Evolutionary conservation across 495 filamentous ascomycete species (phyloP), one percentile per base, ranked within the genome.

Genomic region (Penicillium egyptiacum): DNA sequence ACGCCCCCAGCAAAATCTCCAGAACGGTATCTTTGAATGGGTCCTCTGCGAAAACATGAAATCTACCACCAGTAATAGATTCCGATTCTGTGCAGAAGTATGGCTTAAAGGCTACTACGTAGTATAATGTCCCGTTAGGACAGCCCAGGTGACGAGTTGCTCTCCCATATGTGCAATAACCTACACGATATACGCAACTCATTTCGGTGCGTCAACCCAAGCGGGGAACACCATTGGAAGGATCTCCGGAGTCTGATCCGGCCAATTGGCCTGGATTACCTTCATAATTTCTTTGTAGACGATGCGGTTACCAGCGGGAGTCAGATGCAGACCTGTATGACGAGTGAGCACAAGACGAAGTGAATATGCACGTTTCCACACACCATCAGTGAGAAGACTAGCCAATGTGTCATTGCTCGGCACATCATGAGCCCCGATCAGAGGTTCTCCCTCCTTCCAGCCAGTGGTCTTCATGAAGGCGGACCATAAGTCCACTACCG

Each of bases 401-500:
- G 68, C 62, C 10, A 90, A 71, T n/a, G 65, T 63, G 25, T 76
- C 69, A 61, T 77, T 82, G 56, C 68, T 74, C 19, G 78, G 73
- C 28, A 72, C 56, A n/a, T 79, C 68, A 51, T 75, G 76, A 10
- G 81, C 82, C 11, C 86, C 85, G 25, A 74, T 64, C 20, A 87
- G 63, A 5, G 75, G 66, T 25, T 83, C 69, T 5, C 79, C 85
- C 43, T 75, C 72, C 35, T 88, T 66, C 88, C 89, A 81, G 52
- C 87, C 75, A 25, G 84, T 81, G 35, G 74, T 69, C 17, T 82
- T 67, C 82, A 94, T 87, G 53, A 95, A 79, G 0, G 84, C 82
- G 40, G 79, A 80, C 82, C 88, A 92, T 0, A 96, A 75, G 69
- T 96, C 88, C 17, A 90, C 77, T 5, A 92, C 83, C 2, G 83